phyloP scores from a whole-genome alignment of 2,329 filamentous ascomycete genomes.

The Arthrobotrys conoides region DNA sequence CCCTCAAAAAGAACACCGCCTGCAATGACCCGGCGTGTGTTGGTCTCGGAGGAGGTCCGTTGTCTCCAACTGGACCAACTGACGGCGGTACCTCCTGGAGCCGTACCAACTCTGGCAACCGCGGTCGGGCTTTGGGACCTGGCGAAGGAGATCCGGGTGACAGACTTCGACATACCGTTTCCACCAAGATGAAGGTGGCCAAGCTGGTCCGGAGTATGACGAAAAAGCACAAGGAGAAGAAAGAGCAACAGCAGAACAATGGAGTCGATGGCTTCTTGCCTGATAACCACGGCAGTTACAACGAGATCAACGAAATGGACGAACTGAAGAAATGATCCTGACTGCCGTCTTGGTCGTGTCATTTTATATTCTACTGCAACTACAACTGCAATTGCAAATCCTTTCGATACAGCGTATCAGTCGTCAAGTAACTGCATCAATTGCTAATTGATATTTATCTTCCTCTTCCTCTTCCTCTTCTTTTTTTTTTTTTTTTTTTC shows the following conservation, averaged over 20 bases:
- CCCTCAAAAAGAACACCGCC: slow-evolving; percentile 40
- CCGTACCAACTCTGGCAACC: slow-evolving; percentile 33
- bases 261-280: slow-evolving; percentile 51
- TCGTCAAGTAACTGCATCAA: background rate
- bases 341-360: background rate
- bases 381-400: background rate
- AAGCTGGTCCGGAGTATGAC: slow-evolving; percentile 54
- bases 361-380: background rate
- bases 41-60: background rate
- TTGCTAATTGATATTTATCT: background rate
- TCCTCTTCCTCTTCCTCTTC: background rate
- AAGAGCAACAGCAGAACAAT: slow-evolving; percentile 43
- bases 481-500: background rate
- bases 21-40: slow-evolving; percentile 29
- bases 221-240: slow-evolving; percentile 57
- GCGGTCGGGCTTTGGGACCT: slow-evolving; percentile 47
- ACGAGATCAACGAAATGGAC: slow-evolving; percentile 57
- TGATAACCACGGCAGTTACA: slow-evolving; percentile 33
- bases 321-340: slow-evolving; percentile 50
- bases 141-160: slow-evolving; percentile 48
- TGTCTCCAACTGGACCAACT: slow-evolving; percentile 16
- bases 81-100: slow-evolving; percentile 54
- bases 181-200: slow-evolving; percentile 50
- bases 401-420: slow-evolving; percentile 17
- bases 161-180: slow-evolving; percentile 48